phyloP scores from a whole-genome alignment of 2,329 filamentous ascomycete species.

The Colletotrichum sp. region DNA sequence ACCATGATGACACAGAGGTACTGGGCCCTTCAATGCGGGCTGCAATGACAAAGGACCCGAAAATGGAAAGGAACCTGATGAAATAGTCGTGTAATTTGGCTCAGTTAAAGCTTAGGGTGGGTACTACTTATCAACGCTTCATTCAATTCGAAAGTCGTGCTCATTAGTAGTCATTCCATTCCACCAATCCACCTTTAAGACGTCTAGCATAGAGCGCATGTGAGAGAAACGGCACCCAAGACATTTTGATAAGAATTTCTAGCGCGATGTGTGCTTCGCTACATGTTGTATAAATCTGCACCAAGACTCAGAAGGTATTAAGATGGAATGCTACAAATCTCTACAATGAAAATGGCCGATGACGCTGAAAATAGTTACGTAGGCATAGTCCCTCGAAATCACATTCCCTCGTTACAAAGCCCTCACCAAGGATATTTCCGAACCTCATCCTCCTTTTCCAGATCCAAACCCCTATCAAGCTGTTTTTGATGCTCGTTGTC shows the following conservation, averaged over 20 bases:
- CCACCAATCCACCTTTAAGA: fast-evolving
- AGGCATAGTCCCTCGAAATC: background rate
- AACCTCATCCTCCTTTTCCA: slow-evolving; percentile 64
- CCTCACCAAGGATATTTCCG: slow-evolving; percentile 64
- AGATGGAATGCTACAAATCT: background rate
- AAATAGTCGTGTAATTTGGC: fast-evolving
- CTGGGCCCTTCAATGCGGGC: fast-evolving
- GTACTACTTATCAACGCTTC: background rate
- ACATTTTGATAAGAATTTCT: background rate
- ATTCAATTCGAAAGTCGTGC: background rate
- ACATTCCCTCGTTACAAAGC: fast-evolving
- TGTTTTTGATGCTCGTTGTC: slow-evolving; percentile 79
- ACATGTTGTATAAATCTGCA: background rate
- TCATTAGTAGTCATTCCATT: background rate
- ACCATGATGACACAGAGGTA: background rate
- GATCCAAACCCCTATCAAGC: slow-evolving; percentile 67
- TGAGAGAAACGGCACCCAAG: background rate
- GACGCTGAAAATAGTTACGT: background rate
- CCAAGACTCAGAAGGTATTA: background rate
- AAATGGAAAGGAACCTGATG: background rate
- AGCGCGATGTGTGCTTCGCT: background rate
- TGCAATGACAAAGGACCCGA: background rate
- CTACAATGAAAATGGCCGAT: background rate
- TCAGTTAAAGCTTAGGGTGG: background rate
- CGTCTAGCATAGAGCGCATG: fast-evolving